Evolutionary conservation across 306 rosid genomes (phyloP).

Genomic region (Trifolium dubium): DNA sequence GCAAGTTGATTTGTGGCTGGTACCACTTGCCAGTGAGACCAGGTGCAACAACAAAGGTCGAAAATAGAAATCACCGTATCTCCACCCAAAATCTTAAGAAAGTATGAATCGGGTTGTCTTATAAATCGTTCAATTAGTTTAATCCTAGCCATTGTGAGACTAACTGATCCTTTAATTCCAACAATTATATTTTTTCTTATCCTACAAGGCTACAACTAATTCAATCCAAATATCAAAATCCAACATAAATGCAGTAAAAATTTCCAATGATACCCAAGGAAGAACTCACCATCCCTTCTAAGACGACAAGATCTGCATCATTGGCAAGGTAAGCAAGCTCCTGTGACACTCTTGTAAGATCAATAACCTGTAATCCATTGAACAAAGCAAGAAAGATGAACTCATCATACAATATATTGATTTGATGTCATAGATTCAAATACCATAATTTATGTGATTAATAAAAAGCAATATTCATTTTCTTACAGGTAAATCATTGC

Average conservation of each 20-base stretch:
- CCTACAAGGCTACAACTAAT: background rate
- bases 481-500: slow-evolving; percentile 97
- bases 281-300: slow-evolving; percentile 96
- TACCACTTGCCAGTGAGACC: background rate
- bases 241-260: background rate
- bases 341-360: slow-evolving; percentile 83
- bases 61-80: background rate
- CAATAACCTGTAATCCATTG: slow-evolving; percentile 67
- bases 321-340: slow-evolving; percentile 84
- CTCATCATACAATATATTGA: slow-evolving; percentile 10
- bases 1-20: background rate
- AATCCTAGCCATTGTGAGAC: background rate
- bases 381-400: slow-evolving; percentile 31
- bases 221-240: slow-evolving; percentile 6
- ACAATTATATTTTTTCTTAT: background rate
- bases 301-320: slow-evolving; percentile 87
- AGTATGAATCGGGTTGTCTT: background rate
- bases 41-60: background rate
- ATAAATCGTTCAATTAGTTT: background rate
- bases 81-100: background rate
- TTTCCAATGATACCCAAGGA: slow-evolving; percentile 29
- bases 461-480: slow-evolving; percentile 32
- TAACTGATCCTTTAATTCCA: background rate
- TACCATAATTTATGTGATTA: slow-evolving; percentile 11
- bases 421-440: slow-evolving; percentile 11